Percentiles rank a stretch among this genome's conserved stretches.
Evolutionary conservation across 1,139 yeast species (phyloP).

Genomic region (Wickerhamiella infanticola): DNA sequence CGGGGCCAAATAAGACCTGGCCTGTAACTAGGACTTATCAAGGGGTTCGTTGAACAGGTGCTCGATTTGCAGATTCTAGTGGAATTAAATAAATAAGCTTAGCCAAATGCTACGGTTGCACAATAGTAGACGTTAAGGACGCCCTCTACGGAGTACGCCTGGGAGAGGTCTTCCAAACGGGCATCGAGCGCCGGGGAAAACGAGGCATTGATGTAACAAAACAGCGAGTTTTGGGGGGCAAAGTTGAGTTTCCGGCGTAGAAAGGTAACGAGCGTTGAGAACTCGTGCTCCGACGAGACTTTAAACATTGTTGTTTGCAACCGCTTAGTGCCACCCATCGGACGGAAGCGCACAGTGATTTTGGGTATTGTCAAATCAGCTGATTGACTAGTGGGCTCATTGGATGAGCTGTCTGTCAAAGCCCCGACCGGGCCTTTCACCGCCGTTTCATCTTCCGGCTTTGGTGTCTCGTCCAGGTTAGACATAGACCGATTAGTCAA

Average conservation of each 20-base stretch:
- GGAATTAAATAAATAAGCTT: constrained; percentile 1
- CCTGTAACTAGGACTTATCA: too few species aligned
- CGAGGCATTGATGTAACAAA: constrained; percentile 26
- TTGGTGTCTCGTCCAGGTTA: too few species aligned
- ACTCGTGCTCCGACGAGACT: constrained; percentile 24
- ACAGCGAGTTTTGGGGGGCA: constrained; percentile 20
- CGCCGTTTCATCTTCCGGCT: too few species aligned
- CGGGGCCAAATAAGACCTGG: too few species aligned
- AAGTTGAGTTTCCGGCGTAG: constrained; percentile 23
- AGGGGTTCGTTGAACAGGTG: too few species aligned
- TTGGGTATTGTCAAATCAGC: constrained; percentile 1
- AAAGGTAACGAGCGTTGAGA: constrained; percentile 24
- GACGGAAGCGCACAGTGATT: constrained; percentile 21
- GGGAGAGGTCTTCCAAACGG: constrained; percentile 20
- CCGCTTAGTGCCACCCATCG: constrained; percentile 28
- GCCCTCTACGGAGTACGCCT: constrained; percentile 22
- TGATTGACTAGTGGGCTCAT: too few species aligned
- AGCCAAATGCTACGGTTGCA: constrained; percentile 28
- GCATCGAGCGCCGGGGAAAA: constrained; percentile 30
- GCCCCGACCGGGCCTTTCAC: too few species aligned
- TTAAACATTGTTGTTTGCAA: constrained; percentile 23
- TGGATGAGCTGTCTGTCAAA: too few species aligned
- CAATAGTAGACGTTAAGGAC: constrained; percentile 25
- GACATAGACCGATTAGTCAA: background rate
- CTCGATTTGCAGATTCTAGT: too few species aligned